These are phyloP conservation scores for Nicotiana attenuata DNA, from an alignment of 257 asterid species.

Conservation along the genomic window DNA sequence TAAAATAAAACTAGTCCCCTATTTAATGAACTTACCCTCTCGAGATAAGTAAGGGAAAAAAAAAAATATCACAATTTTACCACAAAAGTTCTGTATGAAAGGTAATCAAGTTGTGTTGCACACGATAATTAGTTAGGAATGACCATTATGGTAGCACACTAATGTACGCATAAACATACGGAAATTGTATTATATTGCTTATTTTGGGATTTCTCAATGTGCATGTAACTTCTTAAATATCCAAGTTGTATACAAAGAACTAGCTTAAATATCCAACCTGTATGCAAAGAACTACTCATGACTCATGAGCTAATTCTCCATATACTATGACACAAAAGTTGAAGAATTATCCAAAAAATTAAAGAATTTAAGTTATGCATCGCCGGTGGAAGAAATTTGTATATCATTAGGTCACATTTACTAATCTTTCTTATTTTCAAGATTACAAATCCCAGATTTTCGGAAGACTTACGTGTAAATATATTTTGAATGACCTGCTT, in stretches of 20 bases:
- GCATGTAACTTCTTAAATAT: background rate
- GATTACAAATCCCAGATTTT: no score
- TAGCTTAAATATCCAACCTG: background rate
- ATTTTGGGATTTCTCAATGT: background rate
- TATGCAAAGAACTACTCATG: background rate
- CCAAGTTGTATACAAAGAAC: background rate
- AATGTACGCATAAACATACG: background rate
- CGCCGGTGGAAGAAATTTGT: no score
- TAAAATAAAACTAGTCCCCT: no score
- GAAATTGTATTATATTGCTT: background rate
- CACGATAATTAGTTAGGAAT: background rate
- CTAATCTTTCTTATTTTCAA: no score
- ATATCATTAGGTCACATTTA: no score
- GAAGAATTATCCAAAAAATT: background rate
- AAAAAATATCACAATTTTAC: no score
- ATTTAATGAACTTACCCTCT: no score
- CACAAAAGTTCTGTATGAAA: background rate
- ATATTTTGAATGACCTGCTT: background rate
- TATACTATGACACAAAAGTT: background rate
- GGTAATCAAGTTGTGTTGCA: background rate
- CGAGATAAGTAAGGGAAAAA: no score
- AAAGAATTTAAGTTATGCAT: no score
- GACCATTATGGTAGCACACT: background rate
- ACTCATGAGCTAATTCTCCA: background rate
- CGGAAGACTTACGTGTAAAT: no score